Evolutionary conservation across 2,329 filamentous ascomycete species (phyloP).

Genomic region (Pseudopyrenochaeta lycopersici): DNA sequence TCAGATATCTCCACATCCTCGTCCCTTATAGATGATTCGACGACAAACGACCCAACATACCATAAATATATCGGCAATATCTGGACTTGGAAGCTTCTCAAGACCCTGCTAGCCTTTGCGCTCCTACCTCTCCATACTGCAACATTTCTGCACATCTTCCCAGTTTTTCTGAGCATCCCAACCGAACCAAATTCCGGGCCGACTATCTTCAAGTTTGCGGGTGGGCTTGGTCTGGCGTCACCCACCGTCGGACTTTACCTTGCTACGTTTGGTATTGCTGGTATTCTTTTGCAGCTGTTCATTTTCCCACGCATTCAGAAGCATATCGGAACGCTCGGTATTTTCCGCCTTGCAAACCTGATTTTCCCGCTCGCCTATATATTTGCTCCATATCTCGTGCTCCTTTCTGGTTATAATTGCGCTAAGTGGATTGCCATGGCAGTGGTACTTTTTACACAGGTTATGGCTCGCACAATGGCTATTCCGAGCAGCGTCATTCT

Average conservation of each 20-base stretch:
- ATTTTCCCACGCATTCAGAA: conserved; percentile 53
- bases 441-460: conserved; percentile 50
- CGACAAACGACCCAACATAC: conserved; percentile 50
- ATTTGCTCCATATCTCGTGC: conserved; percentile 51
- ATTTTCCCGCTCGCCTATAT: conserved; percentile 56
- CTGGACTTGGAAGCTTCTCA: conserved; percentile 53
- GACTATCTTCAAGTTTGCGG: conserved; percentile 52
- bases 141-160: conserved; percentile 57
- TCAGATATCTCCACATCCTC: conserved; percentile 6
- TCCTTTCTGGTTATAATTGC: conserved; percentile 43
- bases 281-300: conserved; percentile 55
- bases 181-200: conserved; percentile 23
- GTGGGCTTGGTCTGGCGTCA: conserved; percentile 55
- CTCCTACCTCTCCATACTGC: conserved; percentile 56
- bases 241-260: conserved; percentile 55
- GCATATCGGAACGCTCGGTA: conserved; percentile 48
- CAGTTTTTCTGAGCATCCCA: conserved; percentile 56
- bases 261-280: conserved; percentile 55
- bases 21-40: not conserved
- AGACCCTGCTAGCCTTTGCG: conserved; percentile 53
- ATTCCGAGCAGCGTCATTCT: conserved; percentile 67
- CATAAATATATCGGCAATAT: conserved; percentile 52
- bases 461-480: conserved; percentile 57
- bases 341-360: conserved; percentile 49
- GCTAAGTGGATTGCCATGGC: conserved; percentile 52